Base-by-base conservation (phyloP, 2,329 filamentous ascomycete species). In the Aphanocladium album region DNA sequence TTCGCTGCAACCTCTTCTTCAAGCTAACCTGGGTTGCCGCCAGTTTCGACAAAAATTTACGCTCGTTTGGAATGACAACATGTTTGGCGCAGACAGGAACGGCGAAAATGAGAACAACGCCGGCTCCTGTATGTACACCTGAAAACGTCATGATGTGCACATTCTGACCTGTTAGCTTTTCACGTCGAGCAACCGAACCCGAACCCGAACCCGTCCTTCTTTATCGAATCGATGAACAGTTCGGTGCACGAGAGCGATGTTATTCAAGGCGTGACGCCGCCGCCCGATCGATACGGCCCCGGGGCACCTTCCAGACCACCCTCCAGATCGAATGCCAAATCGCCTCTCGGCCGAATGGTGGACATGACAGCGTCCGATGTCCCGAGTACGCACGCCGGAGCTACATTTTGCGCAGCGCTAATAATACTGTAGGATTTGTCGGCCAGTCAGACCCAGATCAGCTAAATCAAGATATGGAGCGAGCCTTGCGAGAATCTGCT, bases 241-340 rank as follows among this genome's bases (percentile, higher is more conserved):
- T 45, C 41, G 11, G 41, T 41, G 19, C 57, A 39, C 23, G 57
- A 49, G 37, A 23, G 41, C 50, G 69, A 68, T 39, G 67, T 79
- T 39, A 76, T 81, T 35, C 75, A 79, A 47, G 77, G 78, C 21
- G 70, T 77, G 12, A 74, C 78, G 7, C 75, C 78, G 37, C 73
- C 73, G 2, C 68, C 70, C 14, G 75, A 76, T 41, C 70, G 72
- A 50, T 78, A 79, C 61, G 74, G 73, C 39, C 72, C 73, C 9
- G 75, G 74, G 30, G 80, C 81, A 5, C 82, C 83, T 0, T 86
- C 85, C 19, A 78, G 85, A 60, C 85, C 85, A n/a, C 85, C 85
- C 1, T 88, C 85, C 23, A 76, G 84, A 70, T 77, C 80, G 49
- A 82, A 81, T 62, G 80, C 80, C 64, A 78, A 77, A 67, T 87